phyloP scores from a whole-genome alignment of 768 basidiomycete species.

The Boletus reticulatus region DNA sequence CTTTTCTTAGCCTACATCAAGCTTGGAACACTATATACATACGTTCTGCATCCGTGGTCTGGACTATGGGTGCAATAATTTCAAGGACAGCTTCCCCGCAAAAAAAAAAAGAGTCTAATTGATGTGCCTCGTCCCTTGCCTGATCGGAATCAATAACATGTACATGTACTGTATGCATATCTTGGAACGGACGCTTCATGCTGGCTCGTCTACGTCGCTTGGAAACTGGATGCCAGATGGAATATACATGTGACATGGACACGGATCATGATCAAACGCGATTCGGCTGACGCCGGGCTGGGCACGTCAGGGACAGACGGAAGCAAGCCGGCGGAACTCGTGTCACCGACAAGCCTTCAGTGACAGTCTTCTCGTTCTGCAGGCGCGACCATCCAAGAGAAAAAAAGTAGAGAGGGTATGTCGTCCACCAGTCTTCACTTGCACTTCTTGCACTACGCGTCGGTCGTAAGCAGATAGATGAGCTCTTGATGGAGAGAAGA shows the following conservation, averaged over 20 bases:
- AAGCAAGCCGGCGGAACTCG: neutral
- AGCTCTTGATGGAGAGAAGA: neutral
- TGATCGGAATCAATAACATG: neutral
- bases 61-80: too few species aligned
- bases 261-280: constrained; percentile 14
- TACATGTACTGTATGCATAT: neutral
- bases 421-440: neutral
- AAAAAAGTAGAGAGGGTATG: neutral
- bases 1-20: too few species aligned
- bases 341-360: neutral
- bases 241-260: too few species aligned
- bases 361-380: too few species aligned
- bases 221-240: neutral
- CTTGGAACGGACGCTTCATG: neutral
- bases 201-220: neutral
- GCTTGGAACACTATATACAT: too few species aligned
- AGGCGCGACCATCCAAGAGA: neutral
- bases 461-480: too few species aligned
- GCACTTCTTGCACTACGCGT: too few species aligned
- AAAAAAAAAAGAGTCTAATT: constrained; percentile 16
- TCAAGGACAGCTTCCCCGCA: neutral
- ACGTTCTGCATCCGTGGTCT: too few species aligned
- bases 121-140: constrained; percentile 18
- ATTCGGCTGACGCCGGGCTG: neutral
- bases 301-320: neutral